A percentile compares a stretch with the other conserved stretches of the same genome.
Evolutionary conservation across 768 basidiomycete species (phyloP).

Genomic region (Lentinus brumalis): DNA sequence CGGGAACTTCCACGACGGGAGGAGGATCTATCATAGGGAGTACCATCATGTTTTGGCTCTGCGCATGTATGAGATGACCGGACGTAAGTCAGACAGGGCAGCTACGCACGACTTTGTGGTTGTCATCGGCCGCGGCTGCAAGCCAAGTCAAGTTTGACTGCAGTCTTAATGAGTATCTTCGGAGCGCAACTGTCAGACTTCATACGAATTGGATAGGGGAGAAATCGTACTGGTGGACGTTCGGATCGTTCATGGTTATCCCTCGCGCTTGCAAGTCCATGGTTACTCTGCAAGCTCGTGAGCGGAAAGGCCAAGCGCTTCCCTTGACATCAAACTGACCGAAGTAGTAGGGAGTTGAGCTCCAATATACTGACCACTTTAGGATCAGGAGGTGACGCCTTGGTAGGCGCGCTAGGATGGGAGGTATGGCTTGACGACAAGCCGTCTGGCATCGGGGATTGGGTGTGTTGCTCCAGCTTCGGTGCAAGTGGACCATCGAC

Average conservation of each 20-base stretch:
- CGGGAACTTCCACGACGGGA: slow-evolving; percentile 49
- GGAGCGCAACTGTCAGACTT: background rate
- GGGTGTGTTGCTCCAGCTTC: background rate
- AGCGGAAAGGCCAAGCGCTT: background rate
- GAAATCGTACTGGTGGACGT: slow-evolving; percentile 57
- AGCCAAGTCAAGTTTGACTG: slow-evolving; percentile 75
- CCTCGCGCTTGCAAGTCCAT: slow-evolving; percentile 61
- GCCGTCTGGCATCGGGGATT: slow-evolving; percentile 1
- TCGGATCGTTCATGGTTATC: slow-evolving; percentile 46
- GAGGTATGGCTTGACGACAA: background rate
- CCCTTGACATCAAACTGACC: slow-evolving; percentile 42
- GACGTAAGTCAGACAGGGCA: background rate
- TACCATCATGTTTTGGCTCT: slow-evolving; percentile 32
- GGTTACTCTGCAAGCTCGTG: slow-evolving; percentile 47
- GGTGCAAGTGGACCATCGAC: background rate
- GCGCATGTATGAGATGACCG: slow-evolving; percentile 9
- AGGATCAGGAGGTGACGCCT: slow-evolving; percentile 32
- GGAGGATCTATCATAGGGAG: slow-evolving; percentile 63
- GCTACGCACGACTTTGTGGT: slow-evolving; percentile 45
- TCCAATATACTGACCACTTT: slow-evolving; percentile 67
- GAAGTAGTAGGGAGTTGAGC: slow-evolving; percentile 69
- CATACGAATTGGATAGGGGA: slow-evolving; percentile 5
- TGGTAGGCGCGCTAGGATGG: slow-evolving; percentile 1
- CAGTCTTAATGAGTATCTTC: slow-evolving; percentile 60
- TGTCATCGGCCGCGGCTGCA: slow-evolving; percentile 65